These are phyloP conservation scores for Aureobasidium pullulans DNA, from an alignment of 2,329 filamentous ascomycete genomes.

Conservation along the genomic window DNA sequence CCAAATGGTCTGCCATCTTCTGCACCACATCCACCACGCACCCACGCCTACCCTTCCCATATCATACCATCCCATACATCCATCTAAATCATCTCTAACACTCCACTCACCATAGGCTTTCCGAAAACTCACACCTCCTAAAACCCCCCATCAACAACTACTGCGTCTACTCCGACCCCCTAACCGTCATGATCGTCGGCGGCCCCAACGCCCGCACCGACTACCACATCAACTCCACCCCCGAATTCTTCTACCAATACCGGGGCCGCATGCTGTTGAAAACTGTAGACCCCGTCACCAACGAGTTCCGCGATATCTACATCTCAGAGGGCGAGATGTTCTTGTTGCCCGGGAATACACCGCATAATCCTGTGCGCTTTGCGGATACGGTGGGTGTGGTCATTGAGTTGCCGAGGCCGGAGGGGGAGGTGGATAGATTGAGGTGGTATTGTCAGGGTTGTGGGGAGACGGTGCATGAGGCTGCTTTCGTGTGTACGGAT, in stretches of 20 bases:
- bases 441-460: slow-evolving; percentile 83
- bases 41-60: too few species aligned
- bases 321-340: slow-evolving; percentile 94
- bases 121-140: slow-evolving; percentile 84
- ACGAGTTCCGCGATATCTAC: slow-evolving; percentile 69
- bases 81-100: not conserved
- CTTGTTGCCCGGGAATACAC: slow-evolving; percentile 85
- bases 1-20: slow-evolving; percentile 32
- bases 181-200: slow-evolving; percentile 90
- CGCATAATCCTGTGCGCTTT: slow-evolving; percentile 92
- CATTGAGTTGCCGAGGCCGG: slow-evolving; percentile 73
- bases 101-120: slow-evolving; percentile 55
- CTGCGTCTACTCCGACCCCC: slow-evolving; percentile 81
- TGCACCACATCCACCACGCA: not conserved
- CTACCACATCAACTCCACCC: slow-evolving; percentile 95
- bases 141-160: slow-evolving; percentile 96
- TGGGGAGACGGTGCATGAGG: slow-evolving; percentile 70
- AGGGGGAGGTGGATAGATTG: slow-evolving; percentile 65
- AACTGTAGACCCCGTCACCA: slow-evolving; percentile 59
- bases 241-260: slow-evolving; percentile 98
- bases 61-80: too few species aligned
- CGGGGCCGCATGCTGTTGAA: slow-evolving; percentile 89
- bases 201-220: slow-evolving; percentile 93
- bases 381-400: slow-evolving; percentile 90
- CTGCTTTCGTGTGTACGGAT: slow-evolving; percentile 79